phyloP scores from a whole-genome alignment of 306 rosid genomes.

The Prinsepia uniflora region DNA sequence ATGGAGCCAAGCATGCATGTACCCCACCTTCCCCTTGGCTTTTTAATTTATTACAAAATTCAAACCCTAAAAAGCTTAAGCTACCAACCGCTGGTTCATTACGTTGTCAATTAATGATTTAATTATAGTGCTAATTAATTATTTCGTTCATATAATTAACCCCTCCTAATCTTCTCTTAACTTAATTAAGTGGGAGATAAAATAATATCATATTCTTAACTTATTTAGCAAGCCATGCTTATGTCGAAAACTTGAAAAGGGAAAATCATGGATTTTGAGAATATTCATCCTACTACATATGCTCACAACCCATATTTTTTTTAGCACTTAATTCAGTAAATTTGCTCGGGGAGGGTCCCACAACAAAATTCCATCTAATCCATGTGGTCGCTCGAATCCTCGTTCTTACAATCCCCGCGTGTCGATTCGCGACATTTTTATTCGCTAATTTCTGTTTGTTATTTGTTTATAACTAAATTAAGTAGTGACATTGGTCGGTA shows the following conservation, averaged over 20 bases:
- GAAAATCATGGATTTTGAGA: conserved; percentile 12
- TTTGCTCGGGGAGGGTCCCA: not conserved
- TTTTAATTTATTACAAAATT: not conserved
- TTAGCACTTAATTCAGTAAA: not conserved
- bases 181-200: too few species aligned
- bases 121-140: too few species aligned
- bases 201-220: too few species aligned
- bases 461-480: too few species aligned
- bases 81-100: not conserved
- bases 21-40: not conserved
- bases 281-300: not conserved
- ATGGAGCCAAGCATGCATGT: conserved; percentile 13
- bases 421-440: too few species aligned
- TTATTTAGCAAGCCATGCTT: too few species aligned
- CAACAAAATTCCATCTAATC: not conserved
- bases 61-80: not conserved
- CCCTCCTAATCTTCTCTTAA: too few species aligned
- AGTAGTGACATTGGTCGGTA: not conserved
- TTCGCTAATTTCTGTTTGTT: too few species aligned
- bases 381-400: not conserved
- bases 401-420: too few species aligned
- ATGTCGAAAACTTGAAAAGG: too few species aligned
- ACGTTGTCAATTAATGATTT: too few species aligned
- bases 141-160: too few species aligned
- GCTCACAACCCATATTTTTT: not conserved